Evolutionary conservation across 2,329 filamentous ascomycete genomes (phyloP).

Genomic region (Tolypocladium guangdongense): DNA sequence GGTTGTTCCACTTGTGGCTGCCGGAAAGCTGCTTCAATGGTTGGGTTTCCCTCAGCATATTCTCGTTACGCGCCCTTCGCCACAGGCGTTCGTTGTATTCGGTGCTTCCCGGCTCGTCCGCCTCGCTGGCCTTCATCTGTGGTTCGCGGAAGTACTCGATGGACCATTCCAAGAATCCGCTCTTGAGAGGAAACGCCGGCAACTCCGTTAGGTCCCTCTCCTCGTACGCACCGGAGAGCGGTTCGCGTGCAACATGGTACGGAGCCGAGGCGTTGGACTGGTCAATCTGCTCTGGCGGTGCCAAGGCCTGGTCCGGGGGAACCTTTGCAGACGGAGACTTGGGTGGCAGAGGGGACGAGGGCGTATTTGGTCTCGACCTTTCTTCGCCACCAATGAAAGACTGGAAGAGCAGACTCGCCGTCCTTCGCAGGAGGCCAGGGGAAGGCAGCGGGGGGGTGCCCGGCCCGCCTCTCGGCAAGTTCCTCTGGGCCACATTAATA

Average conservation of each 20-base stretch:
- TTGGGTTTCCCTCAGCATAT: slow-evolving; percentile 83
- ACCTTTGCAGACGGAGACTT: slow-evolving; percentile 24
- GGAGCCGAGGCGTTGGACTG: slow-evolving; percentile 51
- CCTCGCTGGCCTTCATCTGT: slow-evolving; percentile 93
- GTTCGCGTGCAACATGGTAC: slow-evolving; percentile 67
- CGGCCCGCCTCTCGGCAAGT: slow-evolving; percentile 25
- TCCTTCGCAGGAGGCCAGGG: slow-evolving; percentile 50
- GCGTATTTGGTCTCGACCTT: slow-evolving; percentile 22
- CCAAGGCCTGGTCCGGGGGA: slow-evolving; percentile 28
- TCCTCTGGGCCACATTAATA: slow-evolving; percentile 31
- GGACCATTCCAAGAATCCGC: slow-evolving; percentile 87
- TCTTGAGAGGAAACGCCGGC: slow-evolving; percentile 64
- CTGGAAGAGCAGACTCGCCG: slow-evolving; percentile 52
- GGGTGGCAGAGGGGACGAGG: slow-evolving; percentile 15
- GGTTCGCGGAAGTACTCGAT: slow-evolving; percentile 96
- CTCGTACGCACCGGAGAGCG: slow-evolving; percentile 66
- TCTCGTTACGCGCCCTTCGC: slow-evolving; percentile 86
- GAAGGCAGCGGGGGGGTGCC: slow-evolving; percentile 36
- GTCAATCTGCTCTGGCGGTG: slow-evolving; percentile 67
- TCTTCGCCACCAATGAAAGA: slow-evolving; percentile 44
- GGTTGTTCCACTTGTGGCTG: slow-evolving; percentile 76
- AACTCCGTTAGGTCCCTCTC: slow-evolving; percentile 46
- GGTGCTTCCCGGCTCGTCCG: slow-evolving; percentile 89
- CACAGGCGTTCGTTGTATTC: slow-evolving; percentile 95
- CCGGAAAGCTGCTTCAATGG: slow-evolving; percentile 84